A percentile compares a stretch with the other conserved stretches of the same genome.
These are phyloP conservation scores for Escovopsis weberi DNA, from an alignment of 2,329 filamentous ascomycete species.

Conservation along the genomic window DNA sequence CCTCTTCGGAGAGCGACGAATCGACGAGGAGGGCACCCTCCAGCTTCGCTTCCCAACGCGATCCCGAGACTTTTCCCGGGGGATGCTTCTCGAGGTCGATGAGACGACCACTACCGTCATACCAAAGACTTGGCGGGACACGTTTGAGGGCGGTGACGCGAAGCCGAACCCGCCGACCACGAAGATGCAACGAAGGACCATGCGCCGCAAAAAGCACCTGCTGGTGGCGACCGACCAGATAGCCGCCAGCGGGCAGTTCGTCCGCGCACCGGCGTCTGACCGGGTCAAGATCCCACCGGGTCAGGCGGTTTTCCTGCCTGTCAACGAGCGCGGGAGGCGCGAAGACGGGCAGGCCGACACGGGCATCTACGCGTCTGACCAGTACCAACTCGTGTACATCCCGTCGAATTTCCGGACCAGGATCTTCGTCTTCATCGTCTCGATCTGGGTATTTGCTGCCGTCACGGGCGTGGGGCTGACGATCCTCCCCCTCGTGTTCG, in stretches of 20 bases:
- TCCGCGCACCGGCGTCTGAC: conserved; percentile 86
- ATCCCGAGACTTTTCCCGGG: conserved; percentile 18
- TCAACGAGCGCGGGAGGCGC: conserved; percentile 51
- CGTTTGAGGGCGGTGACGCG: conserved; percentile 33
- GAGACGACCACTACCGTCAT: conserved; percentile 27
- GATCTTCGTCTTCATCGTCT: conserved; percentile 72
- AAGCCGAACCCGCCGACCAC: conserved; percentile 25
- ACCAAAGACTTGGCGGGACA: conserved; percentile 43
- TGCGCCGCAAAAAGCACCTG: conserved; percentile 25
- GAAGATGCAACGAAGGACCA: conserved; percentile 19
- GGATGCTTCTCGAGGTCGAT: conserved; percentile 32
- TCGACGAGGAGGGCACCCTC: conserved; percentile 68
- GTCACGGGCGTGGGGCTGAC: conserved; percentile 74
- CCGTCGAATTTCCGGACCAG: conserved; percentile 73
- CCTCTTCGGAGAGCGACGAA: conserved; percentile 68
- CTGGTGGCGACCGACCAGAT: conserved; percentile 40
- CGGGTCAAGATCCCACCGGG: conserved; percentile 89
- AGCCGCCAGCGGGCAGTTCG: conserved; percentile 62
- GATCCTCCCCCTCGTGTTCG: conserved; percentile 73
- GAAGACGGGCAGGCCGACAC: conserved; percentile 37
- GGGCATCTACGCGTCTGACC: conserved; percentile 39
- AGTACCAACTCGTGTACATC: conserved; percentile 62
- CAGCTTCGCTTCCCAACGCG: conserved; percentile 26
- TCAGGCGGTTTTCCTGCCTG: conserved; percentile 60
- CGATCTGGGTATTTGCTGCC: conserved; percentile 89